Evolutionary conservation across 1,284 basidiomycete genomes (phyloP).

Genomic region (Amylostereum areolatum): DNA sequence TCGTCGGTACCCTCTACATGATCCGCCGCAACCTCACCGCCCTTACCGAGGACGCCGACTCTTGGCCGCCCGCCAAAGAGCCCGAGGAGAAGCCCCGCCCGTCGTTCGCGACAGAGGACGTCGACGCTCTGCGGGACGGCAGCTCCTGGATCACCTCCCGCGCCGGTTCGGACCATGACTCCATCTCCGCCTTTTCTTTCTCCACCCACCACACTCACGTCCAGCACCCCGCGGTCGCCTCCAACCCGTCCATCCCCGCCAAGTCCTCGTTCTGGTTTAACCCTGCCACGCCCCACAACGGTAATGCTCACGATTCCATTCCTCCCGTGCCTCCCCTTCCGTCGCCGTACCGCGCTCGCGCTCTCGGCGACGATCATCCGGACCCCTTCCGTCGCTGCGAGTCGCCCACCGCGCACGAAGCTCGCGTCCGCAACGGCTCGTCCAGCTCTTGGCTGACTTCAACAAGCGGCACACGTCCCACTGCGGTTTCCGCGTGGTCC

Average conservation of each 20-base stretch:
- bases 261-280: slow-evolving; percentile 61
- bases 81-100: slow-evolving; percentile 47
- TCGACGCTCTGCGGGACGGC: slow-evolving; percentile 62
- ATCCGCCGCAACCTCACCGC: slow-evolving; percentile 58
- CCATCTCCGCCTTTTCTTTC: slow-evolving; percentile 64
- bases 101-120: slow-evolving; percentile 61
- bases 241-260: slow-evolving; percentile 41
- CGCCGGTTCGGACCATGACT: slow-evolving; percentile 47
- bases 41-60: slow-evolving; percentile 41
- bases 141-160: slow-evolving; percentile 72
- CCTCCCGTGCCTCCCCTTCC: slow-evolving; percentile 64
- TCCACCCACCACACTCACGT: slow-evolving; percentile 51
- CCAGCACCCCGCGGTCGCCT: slow-evolving; percentile 31
- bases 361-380: slow-evolving; percentile 35
- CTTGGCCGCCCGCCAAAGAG: slow-evolving; percentile 49
- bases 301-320: slow-evolving; percentile 27
- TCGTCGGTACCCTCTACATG: slow-evolving; percentile 51
- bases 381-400: slow-evolving; percentile 54
- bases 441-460: slow-evolving; percentile 70
- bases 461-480: slow-evolving; percentile 47
- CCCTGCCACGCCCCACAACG: slow-evolving; percentile 30
- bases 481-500: slow-evolving; percentile 60
- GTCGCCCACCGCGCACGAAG: slow-evolving; percentile 10
- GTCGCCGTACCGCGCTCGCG: slow-evolving; percentile 42
- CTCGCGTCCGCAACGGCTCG: slow-evolving; percentile 48